phyloP scores from a whole-genome alignment of 208 protist genomes.

The Acanthamoeba polyphaga region DNA sequence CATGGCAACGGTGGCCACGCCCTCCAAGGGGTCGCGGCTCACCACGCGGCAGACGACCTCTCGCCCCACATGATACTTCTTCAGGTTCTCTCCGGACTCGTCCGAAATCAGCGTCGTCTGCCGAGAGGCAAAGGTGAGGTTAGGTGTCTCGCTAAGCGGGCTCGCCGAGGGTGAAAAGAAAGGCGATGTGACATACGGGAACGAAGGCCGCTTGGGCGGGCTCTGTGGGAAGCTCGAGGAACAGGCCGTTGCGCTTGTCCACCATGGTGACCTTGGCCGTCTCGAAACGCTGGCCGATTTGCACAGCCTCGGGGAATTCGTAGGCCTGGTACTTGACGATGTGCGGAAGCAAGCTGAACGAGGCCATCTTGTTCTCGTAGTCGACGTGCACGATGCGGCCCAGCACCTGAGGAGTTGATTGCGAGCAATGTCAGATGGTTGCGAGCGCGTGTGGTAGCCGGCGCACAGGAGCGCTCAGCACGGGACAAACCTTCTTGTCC shows the following conservation, averaged over 20 bases:
- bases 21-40: constrained; percentile 44
- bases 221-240: constrained; percentile 46
- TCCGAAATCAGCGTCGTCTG: constrained; percentile 28
- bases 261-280: neutral
- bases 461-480: neutral
- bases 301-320: constrained; percentile 11
- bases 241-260: neutral
- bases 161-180: neutral
- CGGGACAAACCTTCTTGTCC: constrained; percentile 51
- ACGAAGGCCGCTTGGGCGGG: constrained; percentile 56
- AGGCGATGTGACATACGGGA: constrained; percentile 1
- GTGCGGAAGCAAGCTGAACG: constrained; percentile 17
- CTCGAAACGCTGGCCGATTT: constrained; percentile 40
- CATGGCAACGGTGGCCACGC: neutral
- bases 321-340: constrained; percentile 23
- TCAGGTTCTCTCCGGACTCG: neutral
- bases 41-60: constrained; percentile 61
- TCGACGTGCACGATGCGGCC: constrained; percentile 48
- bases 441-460: neutral
- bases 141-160: too few relatives aligned
- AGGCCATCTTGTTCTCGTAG: constrained; percentile 63
- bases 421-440: neutral
- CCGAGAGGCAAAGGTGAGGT: neutral
- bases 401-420: neutral
- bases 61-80: constrained; percentile 8